phyloP scores from a whole-genome alignment of 306 rosid genomes.

The Vigna radiata region DNA sequence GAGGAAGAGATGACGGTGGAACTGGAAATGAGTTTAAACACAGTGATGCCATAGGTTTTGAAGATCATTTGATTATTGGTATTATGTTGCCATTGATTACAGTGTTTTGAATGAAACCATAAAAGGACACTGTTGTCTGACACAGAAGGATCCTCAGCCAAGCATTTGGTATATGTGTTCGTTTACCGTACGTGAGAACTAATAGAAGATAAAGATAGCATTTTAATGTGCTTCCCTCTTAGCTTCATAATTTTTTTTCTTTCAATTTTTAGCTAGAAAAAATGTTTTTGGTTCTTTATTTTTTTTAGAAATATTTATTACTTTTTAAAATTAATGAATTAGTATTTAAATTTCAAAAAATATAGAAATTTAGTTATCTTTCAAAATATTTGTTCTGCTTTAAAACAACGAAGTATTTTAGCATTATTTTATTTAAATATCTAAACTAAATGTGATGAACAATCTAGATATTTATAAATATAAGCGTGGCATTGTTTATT shows the following conservation, averaged over 20 bases:
- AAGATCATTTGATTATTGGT: conserved; percentile 30
- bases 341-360: no score
- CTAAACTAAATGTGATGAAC: no score
- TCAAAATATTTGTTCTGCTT: no score
- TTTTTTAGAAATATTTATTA: no score
- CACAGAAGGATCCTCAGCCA: conserved; percentile 41
- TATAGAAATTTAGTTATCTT: no score
- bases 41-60: conserved; percentile 69
- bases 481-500: no score
- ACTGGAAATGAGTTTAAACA: conserved; percentile 67
- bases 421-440: no score
- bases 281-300: no score
- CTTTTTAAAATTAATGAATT: no score
- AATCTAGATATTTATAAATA: no score
- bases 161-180: conserved; percentile 44
- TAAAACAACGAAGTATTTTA: no score
- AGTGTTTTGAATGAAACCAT: background rate
- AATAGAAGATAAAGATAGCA: conserved; percentile 20
- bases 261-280: no score
- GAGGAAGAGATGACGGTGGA: conserved; percentile 64
- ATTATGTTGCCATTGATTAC: conserved; percentile 34
- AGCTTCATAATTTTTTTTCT: background rate
- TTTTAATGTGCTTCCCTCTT: background rate
- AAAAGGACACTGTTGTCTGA: background rate
- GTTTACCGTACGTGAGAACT: background rate